Base-by-base conservation (phyloP, 306 rosid species). In the Acacia crassicarpa region DNA sequence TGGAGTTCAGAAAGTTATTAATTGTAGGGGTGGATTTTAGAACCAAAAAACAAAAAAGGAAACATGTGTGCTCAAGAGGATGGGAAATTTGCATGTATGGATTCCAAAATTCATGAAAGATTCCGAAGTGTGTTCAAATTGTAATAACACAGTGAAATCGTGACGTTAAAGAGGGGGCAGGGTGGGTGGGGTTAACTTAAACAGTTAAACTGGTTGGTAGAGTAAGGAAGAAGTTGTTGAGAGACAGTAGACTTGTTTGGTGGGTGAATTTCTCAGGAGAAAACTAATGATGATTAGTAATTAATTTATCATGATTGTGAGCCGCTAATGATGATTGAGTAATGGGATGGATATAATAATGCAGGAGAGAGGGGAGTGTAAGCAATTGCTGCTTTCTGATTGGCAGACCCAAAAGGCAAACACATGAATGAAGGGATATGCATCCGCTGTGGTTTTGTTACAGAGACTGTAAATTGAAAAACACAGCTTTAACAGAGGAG, bases 341-440 rank as follows among this genome's bases (percentile, higher is more conserved):
- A 56, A 56, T n/a, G 25, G 27, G 62, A 56, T 53, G 62, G 30
- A 9, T 22, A 65, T 78, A 76, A 79, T 53, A 41, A 83, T 87
- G 90, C 87, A 89, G 92, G 86, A 83, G 74, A 68, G 89, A 62
- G 78, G 80, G 58, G 45, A 80, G 90, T 32, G 74, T 7, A 11
- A 74, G 83, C 25, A 67, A 90, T 72, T 89, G 92, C 80, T 87
- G 87, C 90, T 82, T 83, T 68, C 85, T 83, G 48, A 49, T 81
- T 13, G 74, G 89, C 65, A 80, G 48, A 73, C 76, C 43, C 30
- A 79, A 71, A 68, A 63, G 23, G 46, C 74, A 19, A 41, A 72
- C 72, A 22, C 74, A 33, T 43, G 79, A 80, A 9, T 84, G 20
- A 68, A 81, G 76, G 25, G 81, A 19, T 14, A 16, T 15, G 54